Evolutionary conservation across 345 rosid genomes (phyloP).

Genomic region (Angophora floribunda): DNA sequence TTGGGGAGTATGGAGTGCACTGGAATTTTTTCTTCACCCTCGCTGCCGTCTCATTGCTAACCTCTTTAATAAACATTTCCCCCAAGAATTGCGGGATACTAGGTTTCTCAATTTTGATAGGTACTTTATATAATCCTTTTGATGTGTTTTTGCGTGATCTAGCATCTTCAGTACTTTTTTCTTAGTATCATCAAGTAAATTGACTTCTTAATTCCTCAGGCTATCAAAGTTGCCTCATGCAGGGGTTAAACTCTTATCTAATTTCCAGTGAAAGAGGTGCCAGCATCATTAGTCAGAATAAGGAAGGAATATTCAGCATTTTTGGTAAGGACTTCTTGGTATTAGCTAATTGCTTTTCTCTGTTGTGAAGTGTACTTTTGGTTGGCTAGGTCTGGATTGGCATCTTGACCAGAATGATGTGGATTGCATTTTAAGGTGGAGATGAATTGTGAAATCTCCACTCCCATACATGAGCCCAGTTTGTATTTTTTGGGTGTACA

Average conservation of each 20-base stretch:
- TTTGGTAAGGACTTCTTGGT: slow-evolving; percentile 37
- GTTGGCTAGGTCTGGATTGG: background rate
- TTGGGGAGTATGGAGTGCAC: slow-evolving; percentile 82
- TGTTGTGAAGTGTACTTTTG: background rate
- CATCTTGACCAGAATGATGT: background rate
- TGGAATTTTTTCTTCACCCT: slow-evolving; percentile 98
- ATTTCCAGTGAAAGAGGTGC: slow-evolving; percentile 65
- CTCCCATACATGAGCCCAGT: background rate
- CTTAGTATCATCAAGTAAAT: background rate
- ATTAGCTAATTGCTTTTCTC: background rate
- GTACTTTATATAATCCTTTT: slow-evolving; percentile 14
- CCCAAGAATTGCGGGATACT: slow-evolving; percentile 67
- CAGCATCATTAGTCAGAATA: slow-evolving; percentile 70
- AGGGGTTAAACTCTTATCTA: slow-evolving; percentile 62
- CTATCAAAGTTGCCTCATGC: slow-evolving; percentile 56
- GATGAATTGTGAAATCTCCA: background rate
- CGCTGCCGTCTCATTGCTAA: slow-evolving; percentile 65
- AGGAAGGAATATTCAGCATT: slow-evolving; percentile 80
- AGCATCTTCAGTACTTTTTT: slow-evolving; percentile 1
- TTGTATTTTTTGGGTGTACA: background rate
- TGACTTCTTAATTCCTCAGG: slow-evolving; percentile 31
- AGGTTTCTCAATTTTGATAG: slow-evolving; percentile 52
- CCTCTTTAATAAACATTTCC: slow-evolving; percentile 49
- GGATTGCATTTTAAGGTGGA: background rate
- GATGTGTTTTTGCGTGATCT: background rate